A percentile compares a stretch with the other conserved stretches of the same genome.
Evolutionary conservation across 495 filamentous ascomycete genomes (phyloP).

Genomic region (Tuber aestivum): DNA sequence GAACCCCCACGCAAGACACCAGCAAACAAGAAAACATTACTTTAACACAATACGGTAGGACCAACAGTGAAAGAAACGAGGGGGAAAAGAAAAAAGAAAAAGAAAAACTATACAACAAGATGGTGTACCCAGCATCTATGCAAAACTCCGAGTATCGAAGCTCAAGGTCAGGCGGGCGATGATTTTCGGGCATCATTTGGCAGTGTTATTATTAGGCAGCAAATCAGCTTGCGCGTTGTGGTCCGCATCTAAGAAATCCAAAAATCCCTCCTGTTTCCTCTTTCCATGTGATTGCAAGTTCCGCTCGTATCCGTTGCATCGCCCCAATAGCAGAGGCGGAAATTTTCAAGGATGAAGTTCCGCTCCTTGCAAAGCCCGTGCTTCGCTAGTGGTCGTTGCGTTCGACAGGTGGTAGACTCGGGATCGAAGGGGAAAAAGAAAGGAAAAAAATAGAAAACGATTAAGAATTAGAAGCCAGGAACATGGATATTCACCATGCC

Average conservation of each 20-base stretch:
- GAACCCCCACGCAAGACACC: not conserved
- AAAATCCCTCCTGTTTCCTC: not conserved
- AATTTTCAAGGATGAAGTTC: not conserved
- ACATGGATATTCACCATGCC: not conserved
- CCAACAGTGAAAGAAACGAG: not conserved
- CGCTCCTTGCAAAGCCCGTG: not conserved
- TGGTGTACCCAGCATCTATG: not conserved
- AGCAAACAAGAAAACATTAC: not conserved
- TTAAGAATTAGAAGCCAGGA: constrained; percentile 27
- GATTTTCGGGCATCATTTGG: not conserved
- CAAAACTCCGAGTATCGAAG: not conserved
- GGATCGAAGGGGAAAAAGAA: constrained; percentile 8
- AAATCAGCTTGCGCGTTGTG: not conserved
- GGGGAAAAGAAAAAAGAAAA: constrained; percentile 6
- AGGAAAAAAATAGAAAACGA: constrained; percentile 16
- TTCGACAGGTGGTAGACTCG: constrained; percentile 6
- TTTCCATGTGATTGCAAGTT: not conserved
- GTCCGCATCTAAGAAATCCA: not conserved
- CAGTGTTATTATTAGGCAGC: constrained; percentile 4
- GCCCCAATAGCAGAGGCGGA: not conserved
- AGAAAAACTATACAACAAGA: constrained; percentile 14
- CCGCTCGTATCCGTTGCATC: not conserved
- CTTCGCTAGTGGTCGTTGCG: not conserved
- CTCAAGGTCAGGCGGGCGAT: not conserved
- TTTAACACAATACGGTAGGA: not conserved